Evolutionary conservation across 192 early-diverging fungal species (phyloP).

Genomic region (Spizellomyces sp.): DNA sequence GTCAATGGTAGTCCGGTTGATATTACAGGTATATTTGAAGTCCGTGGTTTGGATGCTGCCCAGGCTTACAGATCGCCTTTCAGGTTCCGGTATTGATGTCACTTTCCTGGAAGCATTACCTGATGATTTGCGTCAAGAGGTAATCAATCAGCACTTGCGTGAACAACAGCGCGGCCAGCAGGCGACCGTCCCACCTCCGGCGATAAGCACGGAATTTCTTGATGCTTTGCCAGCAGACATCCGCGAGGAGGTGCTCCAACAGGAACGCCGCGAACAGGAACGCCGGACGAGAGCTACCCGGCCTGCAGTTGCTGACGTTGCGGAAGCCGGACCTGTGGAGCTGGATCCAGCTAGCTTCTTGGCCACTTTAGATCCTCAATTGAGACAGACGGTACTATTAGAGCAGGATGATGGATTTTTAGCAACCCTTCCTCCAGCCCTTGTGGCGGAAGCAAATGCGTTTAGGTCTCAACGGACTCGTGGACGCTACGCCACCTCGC

Average conservation of each 20-base stretch:
- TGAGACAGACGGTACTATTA: slow-evolving; percentile 57
- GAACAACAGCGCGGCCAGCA: slow-evolving; percentile 48
- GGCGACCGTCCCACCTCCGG: slow-evolving; percentile 27
- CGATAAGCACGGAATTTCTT: slow-evolving; percentile 73
- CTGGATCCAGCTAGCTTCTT: slow-evolving; percentile 60
- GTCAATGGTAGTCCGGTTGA: slow-evolving; percentile 83
- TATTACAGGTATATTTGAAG: slow-evolving; percentile 69
- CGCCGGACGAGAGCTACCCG: slow-evolving; percentile 63
- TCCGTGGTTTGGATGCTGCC: not conserved
- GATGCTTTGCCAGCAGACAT: slow-evolving; percentile 89
- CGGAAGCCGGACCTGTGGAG: slow-evolving; percentile 20
- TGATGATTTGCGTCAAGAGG: slow-evolving; percentile 91
- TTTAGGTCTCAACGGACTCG: slow-evolving; percentile 26
- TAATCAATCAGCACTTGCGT: slow-evolving; percentile 78
- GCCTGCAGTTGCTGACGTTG: slow-evolving; percentile 24
- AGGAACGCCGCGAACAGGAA: slow-evolving; percentile 73
- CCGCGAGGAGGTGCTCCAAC: slow-evolving; percentile 80
- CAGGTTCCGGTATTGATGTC: slow-evolving; percentile 85
- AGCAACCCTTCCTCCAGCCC: slow-evolving; percentile 38
- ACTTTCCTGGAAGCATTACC: slow-evolving; percentile 94
- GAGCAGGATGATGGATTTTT: slow-evolving; percentile 54
- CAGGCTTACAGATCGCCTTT: not conserved
- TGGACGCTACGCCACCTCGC: not conserved
- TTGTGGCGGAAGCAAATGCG: slow-evolving; percentile 56
- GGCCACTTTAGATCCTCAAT: slow-evolving; percentile 54